Conservation (phyloP, 768 basidiomycete genomes). For the Cubamyces sp. region DNA sequence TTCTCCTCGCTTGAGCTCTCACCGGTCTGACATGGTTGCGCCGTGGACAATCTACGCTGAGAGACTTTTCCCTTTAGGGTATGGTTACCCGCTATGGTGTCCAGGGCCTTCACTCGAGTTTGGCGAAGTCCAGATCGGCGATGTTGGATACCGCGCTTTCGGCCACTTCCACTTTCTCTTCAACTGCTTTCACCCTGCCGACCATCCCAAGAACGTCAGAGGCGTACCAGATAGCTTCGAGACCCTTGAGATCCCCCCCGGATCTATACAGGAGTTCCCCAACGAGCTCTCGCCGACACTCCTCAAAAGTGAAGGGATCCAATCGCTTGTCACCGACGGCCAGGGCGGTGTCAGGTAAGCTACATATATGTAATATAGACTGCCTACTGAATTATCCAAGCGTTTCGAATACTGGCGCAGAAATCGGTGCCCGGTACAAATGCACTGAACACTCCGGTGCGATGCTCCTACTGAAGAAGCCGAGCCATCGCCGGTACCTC, state of each 20-base stretch:
- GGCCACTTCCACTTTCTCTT: conserved; percentile 21
- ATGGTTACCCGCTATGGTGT: conserved; percentile 21
- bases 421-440: background rate
- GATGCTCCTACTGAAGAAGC: conserved; percentile 7
- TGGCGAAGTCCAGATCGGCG: conserved; percentile 23
- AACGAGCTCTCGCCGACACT: too few relatives aligned
- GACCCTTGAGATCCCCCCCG: too few relatives aligned
- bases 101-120: background rate
- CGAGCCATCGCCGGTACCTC: background rate
- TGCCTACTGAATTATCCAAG: too few relatives aligned
- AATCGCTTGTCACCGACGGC: too few relatives aligned
- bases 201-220: too few relatives aligned
- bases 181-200: conserved; percentile 1
- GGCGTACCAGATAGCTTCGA: too few relatives aligned
- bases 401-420: too few relatives aligned
- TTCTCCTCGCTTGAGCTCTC: too few relatives aligned
- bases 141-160: conserved; percentile 17
- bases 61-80: conserved; percentile 8
- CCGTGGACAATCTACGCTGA: conserved; percentile 17
- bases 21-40: background rate
- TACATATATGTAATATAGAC: too few relatives aligned
- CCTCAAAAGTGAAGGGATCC: too few relatives aligned
- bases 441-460: conserved; percentile 18
- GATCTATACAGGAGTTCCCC: too few relatives aligned
- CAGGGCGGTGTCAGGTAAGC: too few relatives aligned